phyloP scores from a whole-genome alignment of 1,284 basidiomycete species.

The Ustilago hordei region DNA sequence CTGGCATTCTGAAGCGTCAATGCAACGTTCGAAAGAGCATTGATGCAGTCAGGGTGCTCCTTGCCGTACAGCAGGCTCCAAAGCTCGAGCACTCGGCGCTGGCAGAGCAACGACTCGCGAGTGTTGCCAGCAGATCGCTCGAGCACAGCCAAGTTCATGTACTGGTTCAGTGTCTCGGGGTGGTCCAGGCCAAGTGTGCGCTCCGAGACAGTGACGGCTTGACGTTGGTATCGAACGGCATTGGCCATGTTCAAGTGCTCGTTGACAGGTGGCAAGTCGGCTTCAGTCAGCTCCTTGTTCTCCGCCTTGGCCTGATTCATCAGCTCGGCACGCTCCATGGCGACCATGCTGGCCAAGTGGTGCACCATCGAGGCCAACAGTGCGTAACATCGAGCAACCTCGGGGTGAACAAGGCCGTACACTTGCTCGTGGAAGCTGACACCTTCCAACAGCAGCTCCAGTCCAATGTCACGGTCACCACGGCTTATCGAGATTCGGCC shows the following conservation, averaged over 20 bases:
- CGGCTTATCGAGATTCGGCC: conserved; percentile 73
- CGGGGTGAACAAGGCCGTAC: conserved; percentile 74
- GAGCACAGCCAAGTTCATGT: conserved; percentile 74
- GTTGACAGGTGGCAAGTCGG: conserved; percentile 44
- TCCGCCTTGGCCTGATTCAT: conserved; percentile 55
- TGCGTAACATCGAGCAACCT: conserved; percentile 73
- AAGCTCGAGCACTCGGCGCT: conserved; percentile 73
- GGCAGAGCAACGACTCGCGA: conserved; percentile 71
- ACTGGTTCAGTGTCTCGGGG: conserved; percentile 73
- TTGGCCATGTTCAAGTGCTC: conserved; percentile 70
- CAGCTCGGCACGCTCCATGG: conserved; percentile 48
- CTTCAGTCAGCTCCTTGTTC: conserved; percentile 50
- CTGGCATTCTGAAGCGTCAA: conserved; percentile 62
- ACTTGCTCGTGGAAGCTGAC: conserved; percentile 74
- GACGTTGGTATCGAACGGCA: conserved; percentile 73
- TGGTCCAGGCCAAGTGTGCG: conserved; percentile 74
- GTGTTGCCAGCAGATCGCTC: conserved; percentile 71
- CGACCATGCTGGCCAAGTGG: conserved; percentile 49
- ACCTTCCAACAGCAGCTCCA: conserved; percentile 74
- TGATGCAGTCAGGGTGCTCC: conserved; percentile 72
- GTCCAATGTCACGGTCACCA: conserved; percentile 72
- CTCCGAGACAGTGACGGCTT: conserved; percentile 74
- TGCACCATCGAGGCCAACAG: conserved; percentile 72
- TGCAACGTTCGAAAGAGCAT: conserved; percentile 71
- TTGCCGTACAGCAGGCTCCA: conserved; percentile 74